Evolutionary conservation across 306 rosid genomes (phyloP), one percentile per base, ranked within the genome.

Genomic region (Quercus alba): DNA sequence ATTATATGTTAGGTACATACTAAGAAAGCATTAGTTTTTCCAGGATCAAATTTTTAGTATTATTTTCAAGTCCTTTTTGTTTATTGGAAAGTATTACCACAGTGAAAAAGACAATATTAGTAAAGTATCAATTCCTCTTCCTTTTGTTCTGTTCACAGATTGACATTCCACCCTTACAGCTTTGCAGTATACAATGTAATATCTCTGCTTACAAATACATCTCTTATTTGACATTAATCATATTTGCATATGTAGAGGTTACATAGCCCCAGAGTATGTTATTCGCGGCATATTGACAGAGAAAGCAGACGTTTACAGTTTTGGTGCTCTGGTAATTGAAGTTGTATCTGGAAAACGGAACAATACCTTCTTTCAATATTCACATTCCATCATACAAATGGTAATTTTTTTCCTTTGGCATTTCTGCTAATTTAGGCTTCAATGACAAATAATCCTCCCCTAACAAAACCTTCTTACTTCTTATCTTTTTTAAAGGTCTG

Each of bases 201-300:
- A 18, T 49, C 46, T 35, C 58, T 77, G 74, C 46, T 70, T 35
- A 7, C 18, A 33, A 7, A 68, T 68, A 2, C 17, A 8, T 73
- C 70, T 26, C 35, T 23, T 49, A 68, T 62, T 28, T 25, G 12
- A 25, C n/a, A 5, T 56, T 19, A 8, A 14, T 38, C 19, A 14
- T 1, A 31, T 75, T 30, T 67, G 57, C 56, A 35, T 77, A 4
- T 51, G 12, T 64, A 92, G 97, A 41, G 97, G 97, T 70, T 92
- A 92, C 44, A 90, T 92, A 92, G 97, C 97, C 85, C 97, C 97
- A 0, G 97, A 92, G 49, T 92, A 92, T 72, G 76, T 84, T 4
- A 79, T 86, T 82, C 88, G 66, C 3, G 97, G 97, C 17, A 89
- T 86, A 76, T 81, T 92, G 77, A 74, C 91, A 0, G 95, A 89